A percentile compares a stretch with the other conserved stretches of the same genome.
Evolutionary conservation across 345 rosid genomes (phyloP).

Genomic region (Rhodamnia rubescens): DNA sequence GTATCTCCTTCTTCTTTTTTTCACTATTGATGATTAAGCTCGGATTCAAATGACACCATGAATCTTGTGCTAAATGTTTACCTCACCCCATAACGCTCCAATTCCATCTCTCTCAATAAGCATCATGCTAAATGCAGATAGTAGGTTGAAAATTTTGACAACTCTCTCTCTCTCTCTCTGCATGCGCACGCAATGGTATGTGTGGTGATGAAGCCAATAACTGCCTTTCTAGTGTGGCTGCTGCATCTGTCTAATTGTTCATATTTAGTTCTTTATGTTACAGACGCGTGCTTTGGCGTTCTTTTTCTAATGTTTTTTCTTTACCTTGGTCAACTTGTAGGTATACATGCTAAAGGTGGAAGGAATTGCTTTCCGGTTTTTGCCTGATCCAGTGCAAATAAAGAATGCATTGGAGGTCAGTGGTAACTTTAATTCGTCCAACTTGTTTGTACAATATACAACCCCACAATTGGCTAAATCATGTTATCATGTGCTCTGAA

Average conservation of each 20-base stretch:
- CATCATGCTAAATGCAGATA: background rate
- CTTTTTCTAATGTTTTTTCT: background rate
- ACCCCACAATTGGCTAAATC: background rate
- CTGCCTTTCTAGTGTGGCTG: background rate
- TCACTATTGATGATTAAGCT: background rate
- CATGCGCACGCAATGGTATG: background rate
- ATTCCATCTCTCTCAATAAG: background rate
- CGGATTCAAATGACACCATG: background rate
- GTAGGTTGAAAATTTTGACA: background rate
- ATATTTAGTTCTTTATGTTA: background rate
- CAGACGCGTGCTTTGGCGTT: background rate
- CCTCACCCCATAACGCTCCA: background rate
- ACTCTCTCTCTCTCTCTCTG: background rate
- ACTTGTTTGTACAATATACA: background rate
- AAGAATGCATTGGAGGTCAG: slow-evolving; percentile 88
- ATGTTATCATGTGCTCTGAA: background rate
- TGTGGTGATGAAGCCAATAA: background rate
- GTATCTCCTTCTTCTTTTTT: background rate
- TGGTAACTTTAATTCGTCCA: background rate
- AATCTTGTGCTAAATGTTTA: background rate
- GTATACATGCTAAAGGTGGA: slow-evolving; percentile 84
- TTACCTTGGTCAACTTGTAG: slow-evolving; percentile 16
- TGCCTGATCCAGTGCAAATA: slow-evolving; percentile 90
- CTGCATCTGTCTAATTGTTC: background rate
- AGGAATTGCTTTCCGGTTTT: slow-evolving; percentile 88